Base-by-base conservation (phyloP, 441 rosid species). In the Brassica hybrid region DNA sequence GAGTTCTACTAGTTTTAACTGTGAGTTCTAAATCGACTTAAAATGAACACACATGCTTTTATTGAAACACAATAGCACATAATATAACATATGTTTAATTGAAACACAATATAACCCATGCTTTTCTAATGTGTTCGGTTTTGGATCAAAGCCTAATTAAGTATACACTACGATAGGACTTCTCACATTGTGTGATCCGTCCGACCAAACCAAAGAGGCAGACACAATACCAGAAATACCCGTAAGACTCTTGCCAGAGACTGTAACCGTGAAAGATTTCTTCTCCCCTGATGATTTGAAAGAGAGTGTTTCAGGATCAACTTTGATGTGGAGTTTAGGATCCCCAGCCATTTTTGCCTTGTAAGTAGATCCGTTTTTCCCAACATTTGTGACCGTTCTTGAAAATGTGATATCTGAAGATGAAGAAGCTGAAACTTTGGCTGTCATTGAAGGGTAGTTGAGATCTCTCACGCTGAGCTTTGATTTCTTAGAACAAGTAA, bases 371-470 rank as follows among this genome's bases (percentile, higher is more conserved):
- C 45, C 32, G 1, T 56, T 12, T 4, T 2, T 2, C 45, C 80
- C 81, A 43, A 82, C 61, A 5, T 67, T 60, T 0, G 7, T 57
- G 30, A 52, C 76, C 0, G 83, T 80, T 60, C 80, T 80, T 3
- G 68, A 57, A 66, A 80, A 80, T 21, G 65, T 75, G 21, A 75
- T 71, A 34, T 71, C 76, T 4, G 76, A 59, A 58, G 79, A 34
- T 3, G 76, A 75, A 0, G 72, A 48, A 21, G 57, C 3, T 19
- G 77, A 58, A 60, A 71, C 32, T 66, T 60, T 65, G 76, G 83
- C 65, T 17, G 73, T 1, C 34, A 58, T 59, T 69, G 76, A 80
- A 60, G 89, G 91, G 52, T 83, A 86, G 58, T 86, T 88, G 18
- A 89, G 77, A 67, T 85, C 79, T 27, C 64, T 76, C n/a, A 76